Base-by-base conservation (phyloP, 345 rosid genomes). In the Ailanthus altissimus region DNA sequence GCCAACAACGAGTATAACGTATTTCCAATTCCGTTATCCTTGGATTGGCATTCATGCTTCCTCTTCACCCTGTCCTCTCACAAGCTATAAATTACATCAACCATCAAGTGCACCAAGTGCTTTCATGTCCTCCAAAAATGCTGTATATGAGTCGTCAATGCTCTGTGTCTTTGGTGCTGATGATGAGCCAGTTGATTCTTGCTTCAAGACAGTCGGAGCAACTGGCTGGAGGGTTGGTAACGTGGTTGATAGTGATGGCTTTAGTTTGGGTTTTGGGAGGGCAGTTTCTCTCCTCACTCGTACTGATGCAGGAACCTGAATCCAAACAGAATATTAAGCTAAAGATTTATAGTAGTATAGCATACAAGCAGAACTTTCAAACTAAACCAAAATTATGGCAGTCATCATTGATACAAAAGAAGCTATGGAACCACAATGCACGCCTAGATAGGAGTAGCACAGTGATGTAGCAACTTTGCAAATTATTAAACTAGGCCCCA, bases 101-200 rank as follows among this genome's bases (percentile, higher is more conserved):
- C 91, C 75, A 78, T 96, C 99, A 72, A 96, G 97, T 0, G 98
- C 99, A 47, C 99, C 99, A 6, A 96, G 97, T 36, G 98, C 98
- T 85, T 96, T 93, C 99, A 96, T 96, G 87, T 96, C 99, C 74
- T 93, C 99, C 74, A 96, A 79, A 85, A 93, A 96, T 67, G 98
- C 95, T 36, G 59, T 73, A 77, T 96, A 96, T 0, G 98, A 92
- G 80, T 96, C 98, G 72, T 96, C 98, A 53, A 93, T 90, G 85
- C 97, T 92, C 82, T 79, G 87, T 56, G 86, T 59, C 85, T 89
- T 96, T 15, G 93, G 83, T 14, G 88, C 87, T 58, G 89, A 69
- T 11, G 90, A 78, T 59, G 81, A 45, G 73, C 74, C 84, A 26
- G 75, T 49, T 42, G 88, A 42, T 77, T 86, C 97, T 65, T 84